Percentiles rank a stretch among this genome's conserved stretches.
phyloP scores from a whole-genome alignment of 352 stramenopile species.

The Aphanomyces stellatus region DNA sequence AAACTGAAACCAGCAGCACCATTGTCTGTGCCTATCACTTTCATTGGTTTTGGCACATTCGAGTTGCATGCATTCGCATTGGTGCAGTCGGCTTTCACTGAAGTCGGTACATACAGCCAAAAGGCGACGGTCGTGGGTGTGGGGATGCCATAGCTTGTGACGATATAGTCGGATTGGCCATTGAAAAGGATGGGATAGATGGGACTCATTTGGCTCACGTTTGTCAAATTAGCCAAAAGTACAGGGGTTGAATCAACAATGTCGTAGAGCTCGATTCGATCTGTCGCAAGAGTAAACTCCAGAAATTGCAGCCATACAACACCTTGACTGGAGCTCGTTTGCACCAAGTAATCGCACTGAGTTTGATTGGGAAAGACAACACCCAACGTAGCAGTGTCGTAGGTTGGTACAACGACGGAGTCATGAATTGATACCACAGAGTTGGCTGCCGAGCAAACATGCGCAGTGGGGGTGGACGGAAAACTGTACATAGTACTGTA shows the following conservation, averaged over 20 bases:
- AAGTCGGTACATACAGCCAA: slow-evolving; percentile 5
- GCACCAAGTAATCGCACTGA: background rate
- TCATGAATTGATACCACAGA: background rate
- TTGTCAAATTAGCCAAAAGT: slow-evolving; percentile 12
- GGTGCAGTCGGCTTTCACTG: slow-evolving; percentile 1
- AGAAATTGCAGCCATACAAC: slow-evolving; percentile 10
- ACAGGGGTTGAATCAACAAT: background rate
- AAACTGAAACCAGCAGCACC: background rate
- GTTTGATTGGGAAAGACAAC: background rate
- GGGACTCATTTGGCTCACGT: background rate
- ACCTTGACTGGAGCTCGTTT: background rate
- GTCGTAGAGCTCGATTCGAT: slow-evolving; percentile 13
- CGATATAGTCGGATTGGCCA: background rate
- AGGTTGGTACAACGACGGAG: background rate
- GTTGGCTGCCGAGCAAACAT: background rate
- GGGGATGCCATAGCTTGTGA: background rate
- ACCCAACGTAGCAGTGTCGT: background rate
- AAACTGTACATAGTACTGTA: slow-evolving; percentile 1
- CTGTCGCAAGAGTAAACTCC: background rate
- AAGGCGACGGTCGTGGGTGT: background rate
- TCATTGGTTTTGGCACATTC: slow-evolving; percentile 10
- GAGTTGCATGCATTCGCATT: background rate
- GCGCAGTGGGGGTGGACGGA: background rate
- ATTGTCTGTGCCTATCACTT: background rate
- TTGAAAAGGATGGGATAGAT: background rate